These are phyloP conservation scores for Periglandula ipomoeae DNA, from an alignment of 2,329 filamentous ascomycete species.

Conservation along the genomic window DNA sequence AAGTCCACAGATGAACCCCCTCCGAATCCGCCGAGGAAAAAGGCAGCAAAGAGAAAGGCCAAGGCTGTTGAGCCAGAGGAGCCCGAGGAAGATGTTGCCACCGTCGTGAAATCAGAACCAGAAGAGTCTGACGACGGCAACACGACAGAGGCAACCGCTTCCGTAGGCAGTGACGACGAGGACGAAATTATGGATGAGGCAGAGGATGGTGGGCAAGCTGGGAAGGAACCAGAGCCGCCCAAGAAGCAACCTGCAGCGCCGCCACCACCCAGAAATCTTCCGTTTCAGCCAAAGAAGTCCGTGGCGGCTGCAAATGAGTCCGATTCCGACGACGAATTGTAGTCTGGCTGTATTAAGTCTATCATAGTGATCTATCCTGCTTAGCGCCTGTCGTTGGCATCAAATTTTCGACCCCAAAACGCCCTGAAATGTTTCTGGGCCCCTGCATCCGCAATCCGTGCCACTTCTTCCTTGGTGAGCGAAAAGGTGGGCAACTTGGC, in stretches of 20 bases:
- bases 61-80: conserved; percentile 30
- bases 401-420: conserved; percentile 49
- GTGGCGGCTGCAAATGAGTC: conserved; percentile 33
- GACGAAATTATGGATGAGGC: neutral
- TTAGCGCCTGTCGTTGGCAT: conserved; percentile 35
- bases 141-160: conserved; percentile 30
- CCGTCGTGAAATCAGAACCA: conserved; percentile 20
- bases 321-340: conserved; percentile 49
- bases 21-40: conserved; percentile 25
- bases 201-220: neutral
- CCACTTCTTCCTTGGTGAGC: conserved; percentile 49
- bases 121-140: conserved; percentile 32
- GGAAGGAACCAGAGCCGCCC: conserved; percentile 6
- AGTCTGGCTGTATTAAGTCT: no score
- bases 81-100: conserved; percentile 38
- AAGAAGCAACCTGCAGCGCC: conserved; percentile 19
- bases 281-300: conserved; percentile 30
- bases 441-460: conserved; percentile 46
- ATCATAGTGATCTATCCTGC: no score
- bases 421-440: conserved; percentile 51
- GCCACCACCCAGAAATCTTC: conserved; percentile 32
- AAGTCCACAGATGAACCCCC: conserved; percentile 14
- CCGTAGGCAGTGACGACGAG: conserved; percentile 30
- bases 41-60: conserved; percentile 42
- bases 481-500: conserved; percentile 43